A percentile compares a stretch with the other conserved stretches of the same genome.
These are phyloP conservation scores for Termitomyces sp. DNA, from an alignment of 768 basidiomycete species.

Conservation along the genomic window DNA sequence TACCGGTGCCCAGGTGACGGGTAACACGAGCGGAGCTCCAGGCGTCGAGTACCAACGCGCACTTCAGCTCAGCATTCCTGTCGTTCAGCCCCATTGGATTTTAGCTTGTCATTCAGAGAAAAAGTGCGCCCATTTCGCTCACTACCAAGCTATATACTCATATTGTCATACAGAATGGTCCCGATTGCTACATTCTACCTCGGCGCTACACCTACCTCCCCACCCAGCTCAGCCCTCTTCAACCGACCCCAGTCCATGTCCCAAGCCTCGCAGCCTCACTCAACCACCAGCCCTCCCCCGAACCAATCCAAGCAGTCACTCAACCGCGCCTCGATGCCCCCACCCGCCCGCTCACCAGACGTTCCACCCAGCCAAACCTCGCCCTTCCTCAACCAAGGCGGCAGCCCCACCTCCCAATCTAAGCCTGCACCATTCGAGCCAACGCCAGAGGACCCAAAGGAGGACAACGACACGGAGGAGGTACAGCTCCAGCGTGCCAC, in stretches of 20 bases:
- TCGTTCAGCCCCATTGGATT: constrained; percentile 95
- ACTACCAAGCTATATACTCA: constrained; percentile 1
- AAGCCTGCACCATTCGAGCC: constrained; percentile 41
- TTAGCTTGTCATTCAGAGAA: constrained; percentile 84
- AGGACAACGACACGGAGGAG: constrained; percentile 38
- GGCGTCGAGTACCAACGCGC: constrained; percentile 95
- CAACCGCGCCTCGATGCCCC: constrained; percentile 70
- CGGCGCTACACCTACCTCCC: constrained; percentile 57
- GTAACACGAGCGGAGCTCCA: constrained; percentile 55
- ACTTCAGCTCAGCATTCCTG: constrained; percentile 87
- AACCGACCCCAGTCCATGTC: constrained; percentile 77
- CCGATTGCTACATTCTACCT: constrained; percentile 82
- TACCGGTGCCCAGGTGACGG: constrained; percentile 52
- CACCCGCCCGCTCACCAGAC: constrained; percentile 43
- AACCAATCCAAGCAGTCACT: constrained; percentile 33
- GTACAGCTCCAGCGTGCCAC: constrained; percentile 7
- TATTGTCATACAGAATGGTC: constrained; percentile 60
- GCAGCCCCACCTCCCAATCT: constrained; percentile 23
- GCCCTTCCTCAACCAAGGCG: constrained; percentile 41
- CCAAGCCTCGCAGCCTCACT: constrained; percentile 52
- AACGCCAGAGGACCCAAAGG: constrained; percentile 49
- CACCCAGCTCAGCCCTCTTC: constrained; percentile 38
- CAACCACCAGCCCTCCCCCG: constrained; percentile 36
- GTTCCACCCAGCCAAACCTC: constrained; percentile 41
- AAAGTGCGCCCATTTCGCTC: constrained; percentile 48